Conservation (phyloP, 1,139 yeast species). For the Saccharomyces pastorianus region DNA sequence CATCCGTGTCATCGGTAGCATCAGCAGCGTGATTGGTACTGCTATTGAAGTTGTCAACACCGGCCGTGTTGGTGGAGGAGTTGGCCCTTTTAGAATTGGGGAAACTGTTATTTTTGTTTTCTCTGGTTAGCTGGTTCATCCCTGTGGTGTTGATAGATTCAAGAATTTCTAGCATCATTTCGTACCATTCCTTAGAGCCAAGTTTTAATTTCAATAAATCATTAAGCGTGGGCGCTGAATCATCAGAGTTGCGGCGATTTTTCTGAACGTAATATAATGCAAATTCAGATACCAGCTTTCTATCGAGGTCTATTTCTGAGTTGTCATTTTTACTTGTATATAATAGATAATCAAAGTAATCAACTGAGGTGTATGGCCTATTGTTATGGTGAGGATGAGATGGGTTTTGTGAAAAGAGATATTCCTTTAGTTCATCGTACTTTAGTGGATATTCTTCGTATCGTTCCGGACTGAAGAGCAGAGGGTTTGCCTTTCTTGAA, state of each 20-base stretch:
- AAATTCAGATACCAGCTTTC: slow-evolving; percentile 25
- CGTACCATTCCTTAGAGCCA: slow-evolving; percentile 1
- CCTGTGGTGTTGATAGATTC: slow-evolving; percentile 2
- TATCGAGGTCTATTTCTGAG: slow-evolving; percentile 21
- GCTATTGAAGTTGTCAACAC: background rate
- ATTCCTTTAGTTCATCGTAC: slow-evolving; percentile 23
- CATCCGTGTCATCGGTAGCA: slow-evolving; percentile 8
- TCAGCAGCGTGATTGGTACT: slow-evolving; percentile 4
- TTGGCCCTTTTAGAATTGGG: background rate
- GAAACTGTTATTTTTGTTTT: background rate
- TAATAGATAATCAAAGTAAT: slow-evolving; percentile 2
- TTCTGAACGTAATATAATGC: slow-evolving; percentile 22
- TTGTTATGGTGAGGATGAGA: slow-evolving; percentile 9
- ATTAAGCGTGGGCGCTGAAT: slow-evolving; percentile 7
- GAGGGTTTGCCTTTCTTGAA: slow-evolving; percentile 22
- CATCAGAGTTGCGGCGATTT: slow-evolving; percentile 8
- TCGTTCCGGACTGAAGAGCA: slow-evolving; percentile 19
- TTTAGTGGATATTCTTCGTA: slow-evolving; percentile 26
- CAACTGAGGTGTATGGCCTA: slow-evolving; percentile 14
- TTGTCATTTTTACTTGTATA: slow-evolving; percentile 12
- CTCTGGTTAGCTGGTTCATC: background rate
- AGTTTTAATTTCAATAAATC: slow-evolving; percentile 7
- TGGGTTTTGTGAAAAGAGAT: slow-evolving; percentile 12
- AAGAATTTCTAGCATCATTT: slow-evolving; percentile 1
- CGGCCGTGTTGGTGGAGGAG: background rate